Conservation (phyloP, 768 basidiomycete species). For the Phlebiopsis gigantea region DNA sequence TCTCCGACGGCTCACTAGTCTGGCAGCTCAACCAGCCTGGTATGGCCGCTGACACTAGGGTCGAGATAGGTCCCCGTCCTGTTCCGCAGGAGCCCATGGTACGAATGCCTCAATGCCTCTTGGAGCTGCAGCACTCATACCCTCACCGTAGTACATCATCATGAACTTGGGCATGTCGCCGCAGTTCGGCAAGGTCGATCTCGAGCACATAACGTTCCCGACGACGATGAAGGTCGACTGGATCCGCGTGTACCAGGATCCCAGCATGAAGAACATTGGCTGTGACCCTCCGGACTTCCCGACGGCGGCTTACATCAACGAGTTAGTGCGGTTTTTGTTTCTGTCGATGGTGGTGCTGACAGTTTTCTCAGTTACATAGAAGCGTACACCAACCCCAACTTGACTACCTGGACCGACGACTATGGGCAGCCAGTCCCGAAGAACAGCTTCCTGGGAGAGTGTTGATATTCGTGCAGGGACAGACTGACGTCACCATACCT, state of each 20-base stretch:
- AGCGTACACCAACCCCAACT: constrained; percentile 75
- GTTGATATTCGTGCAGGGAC: too few species aligned
- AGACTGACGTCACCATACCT: too few species aligned
- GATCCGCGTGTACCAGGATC: constrained; percentile 85
- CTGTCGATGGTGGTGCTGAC: not conserved
- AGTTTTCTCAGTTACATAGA: constrained; percentile 38
- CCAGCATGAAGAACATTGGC: constrained; percentile 65
- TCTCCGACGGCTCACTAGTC: constrained; percentile 50
- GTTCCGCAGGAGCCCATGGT: constrained; percentile 86
- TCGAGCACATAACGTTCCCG: constrained; percentile 67
- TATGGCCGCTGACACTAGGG: constrained; percentile 48
- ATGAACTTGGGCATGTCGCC: constrained; percentile 79
- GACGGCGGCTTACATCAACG: constrained; percentile 74
- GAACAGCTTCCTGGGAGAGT: constrained; percentile 54
- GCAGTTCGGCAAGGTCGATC: constrained; percentile 74
- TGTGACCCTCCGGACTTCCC: constrained; percentile 79
- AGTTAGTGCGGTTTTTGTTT: constrained; percentile 25
- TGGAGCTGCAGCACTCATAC: not conserved
- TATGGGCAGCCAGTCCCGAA: constrained; percentile 65
- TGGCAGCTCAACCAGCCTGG: constrained; percentile 71
- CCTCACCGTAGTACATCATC: constrained; percentile 71
- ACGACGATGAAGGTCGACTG: constrained; percentile 74
- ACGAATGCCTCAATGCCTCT: constrained; percentile 20
- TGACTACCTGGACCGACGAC: constrained; percentile 72
- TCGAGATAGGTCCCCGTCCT: constrained; percentile 63